phyloP scores from a whole-genome alignment of 768 basidiomycete genomes.

The Auricularia sp. region DNA sequence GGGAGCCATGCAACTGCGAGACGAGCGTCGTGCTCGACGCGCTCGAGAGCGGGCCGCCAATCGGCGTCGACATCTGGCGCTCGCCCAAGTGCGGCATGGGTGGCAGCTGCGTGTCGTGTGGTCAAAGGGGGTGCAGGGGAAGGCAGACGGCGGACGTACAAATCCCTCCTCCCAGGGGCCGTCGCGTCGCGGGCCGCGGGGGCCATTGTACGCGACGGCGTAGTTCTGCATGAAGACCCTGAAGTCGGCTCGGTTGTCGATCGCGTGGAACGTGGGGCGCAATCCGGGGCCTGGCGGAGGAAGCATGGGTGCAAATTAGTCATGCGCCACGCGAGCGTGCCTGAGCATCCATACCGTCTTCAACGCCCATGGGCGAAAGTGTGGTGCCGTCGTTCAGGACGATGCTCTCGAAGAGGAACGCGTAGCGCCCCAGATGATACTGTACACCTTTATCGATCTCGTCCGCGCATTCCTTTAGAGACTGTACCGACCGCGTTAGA shows the following conservation, averaged over 20 bases:
- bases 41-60: too few species aligned
- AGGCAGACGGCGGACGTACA: slow-evolving; percentile 43
- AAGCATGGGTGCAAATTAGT: not conserved
- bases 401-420: slow-evolving; percentile 87
- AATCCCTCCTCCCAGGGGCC: slow-evolving; percentile 89
- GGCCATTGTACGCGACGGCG: slow-evolving; percentile 68
- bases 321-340: not conserved
- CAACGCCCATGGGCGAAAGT: slow-evolving; percentile 52
- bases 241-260: slow-evolving; percentile 93
- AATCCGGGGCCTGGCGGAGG: slow-evolving; percentile 49
- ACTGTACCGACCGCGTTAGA: slow-evolving; percentile 30
- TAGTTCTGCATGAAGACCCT: slow-evolving; percentile 97
- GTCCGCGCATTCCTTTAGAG: slow-evolving; percentile 89
- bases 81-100: too few species aligned
- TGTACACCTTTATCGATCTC: slow-evolving; percentile 97
- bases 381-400: slow-evolving; percentile 83
- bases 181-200: slow-evolving; percentile 73
- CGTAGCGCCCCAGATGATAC: slow-evolving; percentile 91
- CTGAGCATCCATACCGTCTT: slow-evolving; percentile 44
- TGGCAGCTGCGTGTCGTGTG: slow-evolving; percentile 2
- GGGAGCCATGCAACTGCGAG: slow-evolving; percentile 2
- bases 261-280: slow-evolving; percentile 78
- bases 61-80: too few species aligned
- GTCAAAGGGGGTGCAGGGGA: slow-evolving; percentile 1
- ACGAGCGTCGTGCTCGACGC: not conserved